Percentiles rank a stretch among this genome's conserved stretches.
Evolutionary conservation across 352 stramenopile species (phyloP).

Genomic region (Halophytophthora polymorphica): DNA sequence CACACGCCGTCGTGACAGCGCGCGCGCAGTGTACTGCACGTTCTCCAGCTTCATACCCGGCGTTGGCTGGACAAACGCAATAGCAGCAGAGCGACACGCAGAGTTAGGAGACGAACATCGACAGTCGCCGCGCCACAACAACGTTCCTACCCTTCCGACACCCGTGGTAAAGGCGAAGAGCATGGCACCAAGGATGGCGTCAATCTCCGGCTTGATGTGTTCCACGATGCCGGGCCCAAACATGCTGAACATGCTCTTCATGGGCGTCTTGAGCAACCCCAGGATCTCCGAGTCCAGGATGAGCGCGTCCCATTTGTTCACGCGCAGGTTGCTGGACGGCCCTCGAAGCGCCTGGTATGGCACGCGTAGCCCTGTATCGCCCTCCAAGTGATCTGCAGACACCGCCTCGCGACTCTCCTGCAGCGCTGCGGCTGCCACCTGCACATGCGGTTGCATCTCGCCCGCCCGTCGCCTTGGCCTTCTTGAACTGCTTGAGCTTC

Average conservation of each 20-base stretch:
- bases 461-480: background rate
- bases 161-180: slow-evolving; percentile 69
- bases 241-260: slow-evolving; percentile 80
- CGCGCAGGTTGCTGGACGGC: slow-evolving; percentile 45
- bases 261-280: slow-evolving; percentile 61
- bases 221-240: slow-evolving; percentile 68
- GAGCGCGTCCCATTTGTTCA: slow-evolving; percentile 84
- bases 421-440: slow-evolving; percentile 33
- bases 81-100: slow-evolving; percentile 1
- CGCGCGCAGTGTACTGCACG: slow-evolving; percentile 46
- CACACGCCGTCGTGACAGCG: slow-evolving; percentile 51
- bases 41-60: slow-evolving; percentile 86
- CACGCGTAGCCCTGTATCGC: slow-evolving; percentile 14
- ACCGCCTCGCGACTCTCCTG: slow-evolving; percentile 19
- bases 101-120: slow-evolving; percentile 1
- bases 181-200: slow-evolving; percentile 45
- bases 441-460: slow-evolving; percentile 31
- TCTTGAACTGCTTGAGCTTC: slow-evolving; percentile 8
- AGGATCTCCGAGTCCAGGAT: slow-evolving; percentile 84
- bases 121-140: background rate
- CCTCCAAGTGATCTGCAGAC: background rate
- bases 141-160: slow-evolving; percentile 42
- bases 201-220: slow-evolving; percentile 71
- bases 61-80: slow-evolving; percentile 42
- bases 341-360: slow-evolving; percentile 44